These are phyloP conservation scores for Gossypium stocksii DNA, from an alignment of 345 rosid species.

Conservation along the genomic window DNA sequence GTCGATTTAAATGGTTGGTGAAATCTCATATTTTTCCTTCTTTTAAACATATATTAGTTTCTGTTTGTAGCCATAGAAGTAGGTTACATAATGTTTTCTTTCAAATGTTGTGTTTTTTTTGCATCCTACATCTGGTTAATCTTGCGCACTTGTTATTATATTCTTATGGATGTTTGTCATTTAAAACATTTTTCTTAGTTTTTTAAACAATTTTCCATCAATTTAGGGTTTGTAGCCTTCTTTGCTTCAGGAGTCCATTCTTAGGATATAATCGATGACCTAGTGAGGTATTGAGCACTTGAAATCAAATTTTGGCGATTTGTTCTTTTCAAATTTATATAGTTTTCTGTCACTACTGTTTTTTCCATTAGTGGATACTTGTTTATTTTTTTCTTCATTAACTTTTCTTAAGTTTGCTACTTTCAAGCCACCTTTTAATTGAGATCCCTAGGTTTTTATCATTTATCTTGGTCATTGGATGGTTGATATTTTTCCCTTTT, in stretches of 20 bases:
- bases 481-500: background rate
- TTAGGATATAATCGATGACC: background rate
- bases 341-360: background rate
- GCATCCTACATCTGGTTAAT: background rate
- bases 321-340: background rate
- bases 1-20: conserved; percentile 81
- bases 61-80: background rate
- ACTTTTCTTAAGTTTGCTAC: background rate
- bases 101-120: background rate
- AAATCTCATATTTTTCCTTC: background rate
- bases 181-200: background rate
- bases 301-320: background rate
- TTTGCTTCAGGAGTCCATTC: background rate
- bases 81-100: background rate
- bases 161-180: background rate
- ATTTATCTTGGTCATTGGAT: background rate
- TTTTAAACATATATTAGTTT: background rate
- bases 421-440: background rate
- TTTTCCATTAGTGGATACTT: background rate
- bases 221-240: background rate
- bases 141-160: background rate
- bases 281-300: background rate
- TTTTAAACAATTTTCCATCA: background rate
- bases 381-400: background rate
- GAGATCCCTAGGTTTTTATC: background rate